Evolutionary conservation across 331 rosid genomes (phyloP), one percentile per base, ranked within the genome.

Genomic region (Acacia pycnantha): DNA sequence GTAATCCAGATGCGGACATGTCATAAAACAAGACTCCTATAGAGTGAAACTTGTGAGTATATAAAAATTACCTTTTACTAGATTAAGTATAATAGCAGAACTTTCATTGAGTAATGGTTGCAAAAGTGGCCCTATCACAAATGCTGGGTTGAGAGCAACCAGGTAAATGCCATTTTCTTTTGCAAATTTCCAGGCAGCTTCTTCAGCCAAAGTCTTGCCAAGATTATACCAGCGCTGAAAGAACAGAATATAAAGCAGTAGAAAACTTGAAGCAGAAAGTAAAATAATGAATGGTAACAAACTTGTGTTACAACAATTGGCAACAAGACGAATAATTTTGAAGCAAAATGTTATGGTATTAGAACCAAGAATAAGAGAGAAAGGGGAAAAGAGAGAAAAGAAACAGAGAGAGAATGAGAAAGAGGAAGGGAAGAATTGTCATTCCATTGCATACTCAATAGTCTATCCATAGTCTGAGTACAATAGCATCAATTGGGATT

Each of bases 151-250:
- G 37, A 72, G 2, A 46, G 24, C 40, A 72, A 72, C 43, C 41
- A 72, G 35, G 15, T 72, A 61, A 72, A 72, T 47, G 14, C 11
- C 8, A 8, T 47, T 72, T 72, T 72, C 76, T 27, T 72, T 72
- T 3, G 21, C 59, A 72, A 72, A 72, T 72, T 72, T 72, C 76
- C 61, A 72, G 24, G 76, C 76, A 46, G 26, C 41, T 3, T 72
- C 61, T 72, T 72, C 76, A 26, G 76, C 76, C 24, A 72, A 24
- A 15, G 76, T 72, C 59, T 72, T 71, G 40, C 41, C 8, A 26
- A 71, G 24, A 8, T 0, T 0, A 72, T 72, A 93, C 97, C 98
- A 90, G 7, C 77, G 41, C 98, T 95, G 88, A 54, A 85, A 79
- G 59, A 64, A 77, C 73, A 73, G 69, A 73, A 44, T 51, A 66